Percentiles rank a stretch among this genome's conserved stretches.
Conservation (phyloP, 2,329 filamentous ascomycete genomes). For the Alternaria hordeiaustralica region DNA sequence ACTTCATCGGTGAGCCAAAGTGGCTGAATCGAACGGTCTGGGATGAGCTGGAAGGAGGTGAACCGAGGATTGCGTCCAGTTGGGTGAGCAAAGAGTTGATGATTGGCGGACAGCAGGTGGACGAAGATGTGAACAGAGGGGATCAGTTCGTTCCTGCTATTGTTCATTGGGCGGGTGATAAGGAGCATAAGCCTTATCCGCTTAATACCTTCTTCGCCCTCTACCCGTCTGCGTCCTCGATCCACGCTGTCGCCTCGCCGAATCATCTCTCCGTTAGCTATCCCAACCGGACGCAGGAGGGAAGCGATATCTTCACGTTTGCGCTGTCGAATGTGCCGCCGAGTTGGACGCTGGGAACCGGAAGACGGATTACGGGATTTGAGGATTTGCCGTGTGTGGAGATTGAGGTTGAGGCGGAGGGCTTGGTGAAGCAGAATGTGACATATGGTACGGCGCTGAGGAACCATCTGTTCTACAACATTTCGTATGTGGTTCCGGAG, state of each 20-base stretch:
- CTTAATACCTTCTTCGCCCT: conserved; percentile 22
- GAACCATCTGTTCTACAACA: conserved; percentile 55
- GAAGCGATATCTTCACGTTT: conserved; percentile 28
- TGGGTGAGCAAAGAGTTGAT: conserved; percentile 54
- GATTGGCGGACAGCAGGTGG: conserved; percentile 43
- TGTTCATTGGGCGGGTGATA: conserved; percentile 56
- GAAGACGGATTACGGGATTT: conserved; percentile 17
- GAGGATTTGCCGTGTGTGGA: conserved; percentile 44
- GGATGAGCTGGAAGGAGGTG: conserved; percentile 44
- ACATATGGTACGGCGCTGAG: conserved; percentile 49
- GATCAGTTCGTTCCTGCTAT: conserved; percentile 52
- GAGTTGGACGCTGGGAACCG: conserved; percentile 19
- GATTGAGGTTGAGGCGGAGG: conserved; percentile 49
- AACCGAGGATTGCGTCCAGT: conserved; percentile 45
- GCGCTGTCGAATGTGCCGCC: conserved; percentile 25
- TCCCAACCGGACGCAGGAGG: conserved; percentile 26
- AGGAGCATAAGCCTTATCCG: conserved; percentile 37
- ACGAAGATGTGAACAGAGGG: conserved; percentile 21
- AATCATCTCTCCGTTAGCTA: conserved; percentile 26
- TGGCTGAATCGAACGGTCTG: conserved; percentile 10
- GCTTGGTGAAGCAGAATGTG: conserved; percentile 47
- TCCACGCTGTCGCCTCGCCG: conserved; percentile 49
- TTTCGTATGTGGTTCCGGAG: conserved; percentile 54
- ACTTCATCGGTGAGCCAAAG: background rate
- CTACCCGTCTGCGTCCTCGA: conserved; percentile 52